Base-by-base conservation (phyloP, 148 eudicot species). In the Heliosperma pusillum region DNA sequence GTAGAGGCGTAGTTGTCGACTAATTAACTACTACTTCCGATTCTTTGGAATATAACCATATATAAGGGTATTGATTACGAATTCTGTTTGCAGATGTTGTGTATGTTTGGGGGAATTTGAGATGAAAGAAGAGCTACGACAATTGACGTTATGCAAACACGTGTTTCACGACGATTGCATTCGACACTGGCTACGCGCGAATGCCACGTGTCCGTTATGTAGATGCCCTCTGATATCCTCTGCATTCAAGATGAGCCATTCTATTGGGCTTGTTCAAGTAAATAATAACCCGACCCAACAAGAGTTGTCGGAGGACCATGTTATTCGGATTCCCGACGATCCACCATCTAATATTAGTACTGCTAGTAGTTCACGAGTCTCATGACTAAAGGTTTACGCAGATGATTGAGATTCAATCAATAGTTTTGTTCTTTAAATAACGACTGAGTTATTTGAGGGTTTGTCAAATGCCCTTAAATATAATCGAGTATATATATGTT, bases 101-200 rank as follows among this genome's bases (percentile, higher is more conserved):
- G 98, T 93, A 62, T 93, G 98, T 76, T 80, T 93, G 85, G 98
- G 98, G 69, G 98, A 91, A 79, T 93, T 91, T 67, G 90, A 91
- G 82, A 42, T 82, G 83, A 82, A 87, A 55, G 90, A 91, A 74
- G 89, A 89, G 82, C 56, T 93, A 55, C 62, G 84, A 10, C 89
- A 86, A 69, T 78, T 91, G 17, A 82, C 89, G 16, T 75, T 79
- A 15, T 91, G 98, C 87, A 87, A 83, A 79, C 98, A 93, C 80
- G 75, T 93, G 65, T 93, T 93, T 70, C 98, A 93, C 63, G 66
- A 69, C 0, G 89, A 93, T 64, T 93, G 98, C 79, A 88, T 93
- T 11, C 86, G 85, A 45, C 84, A 80, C 58, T 93, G 98, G 98
- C 91, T 93, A 59, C 87, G 73, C 24, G 80, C 86, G 13, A 84